Evolutionary conservation across 768 basidiomycete genomes (phyloP).

Genomic region (Lentinula lateritia): DNA sequence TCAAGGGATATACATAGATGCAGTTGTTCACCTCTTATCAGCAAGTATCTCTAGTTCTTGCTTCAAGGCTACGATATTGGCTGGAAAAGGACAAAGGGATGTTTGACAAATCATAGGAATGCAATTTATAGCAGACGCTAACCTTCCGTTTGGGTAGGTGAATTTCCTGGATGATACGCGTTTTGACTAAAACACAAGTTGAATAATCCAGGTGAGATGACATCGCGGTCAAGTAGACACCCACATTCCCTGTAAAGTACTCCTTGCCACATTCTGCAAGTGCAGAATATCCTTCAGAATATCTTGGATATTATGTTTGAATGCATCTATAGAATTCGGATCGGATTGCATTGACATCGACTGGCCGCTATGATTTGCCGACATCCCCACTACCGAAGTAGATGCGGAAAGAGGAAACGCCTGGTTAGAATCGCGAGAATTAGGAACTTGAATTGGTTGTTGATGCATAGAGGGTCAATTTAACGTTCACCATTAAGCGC

Average conservation of each 20-base stretch:
- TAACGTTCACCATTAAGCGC: background rate
- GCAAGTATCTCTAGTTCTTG: background rate
- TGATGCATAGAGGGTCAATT: background rate
- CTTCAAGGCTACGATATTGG: background rate
- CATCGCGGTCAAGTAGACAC: background rate
- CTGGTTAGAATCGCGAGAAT: background rate
- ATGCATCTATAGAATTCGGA: background rate
- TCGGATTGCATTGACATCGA: background rate
- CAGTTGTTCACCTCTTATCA: background rate
- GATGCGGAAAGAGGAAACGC: background rate
- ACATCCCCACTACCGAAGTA: background rate
- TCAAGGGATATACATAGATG: background rate
- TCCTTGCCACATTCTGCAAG: conserved; percentile 1
- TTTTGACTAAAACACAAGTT: background rate
- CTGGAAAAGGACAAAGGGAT: background rate
- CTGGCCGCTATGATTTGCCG: background rate
- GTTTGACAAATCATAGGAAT: background rate
- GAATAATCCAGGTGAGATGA: too few relatives aligned
- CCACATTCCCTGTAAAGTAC: background rate
- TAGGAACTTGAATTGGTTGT: background rate
- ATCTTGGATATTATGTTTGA: conserved; percentile 6
- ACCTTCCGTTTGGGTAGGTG: conserved; percentile 2
- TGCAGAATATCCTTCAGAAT: background rate
- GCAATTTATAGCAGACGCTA: background rate
- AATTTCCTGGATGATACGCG: conserved; percentile 4